phyloP scores from a whole-genome alignment of 352 stramenopile species.

The Pythium monospermum region DNA sequence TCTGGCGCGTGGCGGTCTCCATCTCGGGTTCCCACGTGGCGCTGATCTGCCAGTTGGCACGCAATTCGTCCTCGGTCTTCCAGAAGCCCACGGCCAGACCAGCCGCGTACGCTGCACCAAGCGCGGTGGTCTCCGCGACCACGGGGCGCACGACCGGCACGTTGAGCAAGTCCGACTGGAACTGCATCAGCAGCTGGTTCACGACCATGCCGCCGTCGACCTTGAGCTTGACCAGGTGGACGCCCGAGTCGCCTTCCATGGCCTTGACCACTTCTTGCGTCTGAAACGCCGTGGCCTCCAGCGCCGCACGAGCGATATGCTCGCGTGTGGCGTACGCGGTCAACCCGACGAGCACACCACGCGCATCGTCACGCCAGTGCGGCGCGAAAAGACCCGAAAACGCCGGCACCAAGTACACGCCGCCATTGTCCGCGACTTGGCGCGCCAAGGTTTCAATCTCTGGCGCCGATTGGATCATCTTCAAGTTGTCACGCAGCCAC shows the following conservation, averaged over 20 bases:
- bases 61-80: slow-evolving; percentile 84
- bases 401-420: slow-evolving; percentile 97
- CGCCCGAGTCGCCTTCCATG: slow-evolving; percentile 91
- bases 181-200: slow-evolving; percentile 98
- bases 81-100: slow-evolving; percentile 97
- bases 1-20: slow-evolving; percentile 40
- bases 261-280: slow-evolving; percentile 91
- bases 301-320: slow-evolving; percentile 93
- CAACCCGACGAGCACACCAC: slow-evolving; percentile 95
- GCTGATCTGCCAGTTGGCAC: slow-evolving; percentile 74
- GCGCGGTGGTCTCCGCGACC: slow-evolving; percentile 96
- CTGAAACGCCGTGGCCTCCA: slow-evolving; percentile 97
- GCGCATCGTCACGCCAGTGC: slow-evolving; percentile 95
- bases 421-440: slow-evolving; percentile 90
- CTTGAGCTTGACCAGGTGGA: slow-evolving; percentile 89
- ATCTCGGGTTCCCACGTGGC: slow-evolving; percentile 76
- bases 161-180: slow-evolving; percentile 96
- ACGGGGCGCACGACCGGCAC: slow-evolving; percentile 91
- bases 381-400: slow-evolving; percentile 97
- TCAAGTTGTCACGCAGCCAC: slow-evolving; percentile 98
- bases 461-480: slow-evolving; percentile 87
- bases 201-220: slow-evolving; percentile 98
- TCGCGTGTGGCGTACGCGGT: slow-evolving; percentile 93
- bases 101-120: slow-evolving; percentile 96
- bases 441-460: slow-evolving; percentile 89